Evolutionary conservation across 1,139 yeast species (phyloP), one percentile per base, ranked within the genome.

Genomic region (Suhomyces kunorum): DNA sequence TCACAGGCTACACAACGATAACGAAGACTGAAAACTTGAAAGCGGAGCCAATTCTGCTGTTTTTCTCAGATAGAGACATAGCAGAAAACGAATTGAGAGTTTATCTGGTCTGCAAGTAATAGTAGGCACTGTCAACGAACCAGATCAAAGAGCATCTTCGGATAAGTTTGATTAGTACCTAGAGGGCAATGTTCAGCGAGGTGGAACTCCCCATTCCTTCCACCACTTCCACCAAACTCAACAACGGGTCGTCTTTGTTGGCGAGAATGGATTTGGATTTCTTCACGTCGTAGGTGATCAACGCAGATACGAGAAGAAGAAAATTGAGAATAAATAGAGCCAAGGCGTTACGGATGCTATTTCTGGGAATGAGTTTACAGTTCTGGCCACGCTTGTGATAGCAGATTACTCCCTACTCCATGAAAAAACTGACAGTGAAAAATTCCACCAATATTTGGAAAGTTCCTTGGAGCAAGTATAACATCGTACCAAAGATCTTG

Each of bases 371-470:
- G 32, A 54, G 43, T 36, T 70, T 50, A 37, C 53, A 65, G 30
- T 61, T 57, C 34, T 49, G 52, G 28, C 51, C 54, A 3, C 58
- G 58, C 26, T 50, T 49, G 28, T 57, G 61, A 44, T 59, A 59
- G 44, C 63, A 68, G 15, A 68, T 50, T 2, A 67, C 71, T 1
- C 74, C 74, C 41, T 61, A 66, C 0, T 74, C 74, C 72, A 66
- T 66, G 30, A 68, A 46, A 43, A 68, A 65, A 23, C 66, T 40
- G 23, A 66, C 55, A 11, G 56, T 39, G 30, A 54, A 45, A 38
- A 47, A 57, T 11, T 36, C 27, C 12, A 32, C 6, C 9, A 35
- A 7, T 9, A 32, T 12, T 6, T 11, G 7, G 16, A 39, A 35
- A 3, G 24, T 7, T 12, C 24, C 26, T 6, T 14, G 14, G 12